phyloP scores from a whole-genome alignment of 345 rosid genomes.

The Rhodomyrtus tomentosa region DNA sequence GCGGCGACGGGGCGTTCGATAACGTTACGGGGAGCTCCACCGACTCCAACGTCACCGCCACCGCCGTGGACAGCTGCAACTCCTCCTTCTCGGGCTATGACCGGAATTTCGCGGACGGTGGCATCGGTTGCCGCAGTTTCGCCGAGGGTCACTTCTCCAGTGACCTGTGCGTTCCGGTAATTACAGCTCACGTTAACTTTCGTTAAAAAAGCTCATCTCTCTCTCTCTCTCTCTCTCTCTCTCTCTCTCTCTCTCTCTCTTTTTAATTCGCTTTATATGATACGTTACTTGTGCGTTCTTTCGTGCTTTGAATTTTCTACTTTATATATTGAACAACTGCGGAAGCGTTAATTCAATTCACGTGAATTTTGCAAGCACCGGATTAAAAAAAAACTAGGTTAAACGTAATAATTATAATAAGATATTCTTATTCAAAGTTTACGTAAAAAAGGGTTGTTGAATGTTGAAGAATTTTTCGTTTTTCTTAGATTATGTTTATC shows the following conservation, averaged over 20 bases:
- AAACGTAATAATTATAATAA: not conserved
- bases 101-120: conserved; percentile 15
- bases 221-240: not conserved
- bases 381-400: not conserved
- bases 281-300: not conserved
- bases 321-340: not conserved
- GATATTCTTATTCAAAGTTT: not conserved
- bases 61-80: conserved; percentile 57
- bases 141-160: conserved; percentile 39
- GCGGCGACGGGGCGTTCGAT: not conserved
- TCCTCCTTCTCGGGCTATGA: conserved; percentile 41
- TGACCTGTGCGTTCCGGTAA: conserved; percentile 92
- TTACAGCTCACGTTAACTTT: not conserved
- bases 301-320: not conserved
- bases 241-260: not conserved
- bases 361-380: not conserved
- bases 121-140: conserved; percentile 20
- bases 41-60: conserved; percentile 36
- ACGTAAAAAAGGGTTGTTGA: not conserved
- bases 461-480: not conserved
- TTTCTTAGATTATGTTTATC: not conserved
- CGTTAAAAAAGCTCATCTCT: not conserved
- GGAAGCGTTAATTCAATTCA: not conserved
- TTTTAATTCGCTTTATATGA: not conserved
- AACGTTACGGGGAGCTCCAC: conserved; percentile 17